phyloP scores from a whole-genome alignment of 225 moss, liverwort and hornwort species.

The Straminergon stramineum region DNA sequence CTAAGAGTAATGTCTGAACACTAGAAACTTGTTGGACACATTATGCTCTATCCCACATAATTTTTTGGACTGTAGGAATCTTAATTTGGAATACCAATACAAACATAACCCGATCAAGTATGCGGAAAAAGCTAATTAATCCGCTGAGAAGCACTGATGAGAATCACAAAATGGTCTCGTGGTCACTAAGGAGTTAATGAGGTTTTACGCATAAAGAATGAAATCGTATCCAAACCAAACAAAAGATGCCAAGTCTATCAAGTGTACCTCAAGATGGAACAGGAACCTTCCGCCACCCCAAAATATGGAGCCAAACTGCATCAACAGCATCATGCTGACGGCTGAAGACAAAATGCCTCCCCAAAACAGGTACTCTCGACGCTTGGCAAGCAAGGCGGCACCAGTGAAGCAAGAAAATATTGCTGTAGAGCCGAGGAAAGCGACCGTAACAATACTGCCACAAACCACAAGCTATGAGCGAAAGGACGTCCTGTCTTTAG shows the following conservation, averaged over 20 bases:
- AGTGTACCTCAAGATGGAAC: not conserved
- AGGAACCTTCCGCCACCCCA: not conserved
- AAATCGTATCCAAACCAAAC: not conserved
- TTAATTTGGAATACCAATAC: not conserved
- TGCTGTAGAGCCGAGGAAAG: not conserved
- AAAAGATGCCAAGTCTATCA: not conserved
- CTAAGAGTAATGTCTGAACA: not conserved
- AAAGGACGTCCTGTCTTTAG: not conserved
- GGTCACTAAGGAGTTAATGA: not conserved
- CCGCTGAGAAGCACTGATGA: not conserved
- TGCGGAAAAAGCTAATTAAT: not conserved
- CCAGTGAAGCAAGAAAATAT: constrained; percentile 11
- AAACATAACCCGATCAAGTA: not conserved
- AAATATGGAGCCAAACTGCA: not conserved
- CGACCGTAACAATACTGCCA: not conserved
- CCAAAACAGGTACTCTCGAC: not conserved
- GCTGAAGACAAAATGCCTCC: constrained; percentile 1
- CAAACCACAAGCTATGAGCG: not conserved
- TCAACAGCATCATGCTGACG: not conserved
- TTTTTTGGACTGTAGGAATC: not conserved
- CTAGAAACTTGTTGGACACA: not conserved
- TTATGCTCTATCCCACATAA: not conserved
- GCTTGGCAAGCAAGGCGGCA: not conserved
- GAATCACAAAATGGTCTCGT: not conserved
- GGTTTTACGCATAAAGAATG: no score